These are phyloP conservation scores for Drechslera avenae DNA, from an alignment of 2,329 filamentous ascomycete species.

Conservation along the genomic window DNA sequence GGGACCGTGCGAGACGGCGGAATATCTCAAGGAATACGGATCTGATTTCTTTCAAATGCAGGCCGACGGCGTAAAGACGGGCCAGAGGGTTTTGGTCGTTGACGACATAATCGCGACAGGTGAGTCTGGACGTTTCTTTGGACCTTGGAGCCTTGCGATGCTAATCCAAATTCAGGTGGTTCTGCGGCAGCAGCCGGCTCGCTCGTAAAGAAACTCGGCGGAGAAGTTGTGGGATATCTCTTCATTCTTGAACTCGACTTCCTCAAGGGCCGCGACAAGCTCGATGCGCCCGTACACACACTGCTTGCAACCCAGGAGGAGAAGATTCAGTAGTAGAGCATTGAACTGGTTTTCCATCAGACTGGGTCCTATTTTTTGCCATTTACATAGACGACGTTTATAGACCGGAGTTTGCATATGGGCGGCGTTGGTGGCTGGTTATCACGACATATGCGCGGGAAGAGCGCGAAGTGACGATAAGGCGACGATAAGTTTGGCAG, in stretches of 20 bases:
- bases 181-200: conserved; percentile 86
- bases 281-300: conserved; percentile 81
- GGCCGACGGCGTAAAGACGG: conserved; percentile 77
- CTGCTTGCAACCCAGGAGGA: conserved; percentile 70
- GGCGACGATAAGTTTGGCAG: too few species aligned
- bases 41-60: conserved; percentile 97
- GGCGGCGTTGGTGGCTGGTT: conserved; percentile 26
- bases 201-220: conserved; percentile 84
- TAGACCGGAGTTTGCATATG: conserved; percentile 29
- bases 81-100: conserved; percentile 89
- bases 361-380: neutral
- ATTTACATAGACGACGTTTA: conserved; percentile 6
- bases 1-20: conserved; percentile 81
- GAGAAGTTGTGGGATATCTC: conserved; percentile 83
- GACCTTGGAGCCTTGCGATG: neutral
- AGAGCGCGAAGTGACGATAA: neutral
- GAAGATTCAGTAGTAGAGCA: conserved; percentile 11
- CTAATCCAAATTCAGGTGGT: conserved; percentile 66
- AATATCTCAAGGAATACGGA: conserved; percentile 95
- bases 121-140: conserved; percentile 55
- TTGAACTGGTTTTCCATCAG: neutral
- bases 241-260: conserved; percentile 97
- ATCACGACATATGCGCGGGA: conserved; percentile 1
- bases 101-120: conserved; percentile 99
- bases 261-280: conserved; percentile 88